phyloP scores from a whole-genome alignment of 2,329 filamentous ascomycete species.

The Penicillium freii region DNA sequence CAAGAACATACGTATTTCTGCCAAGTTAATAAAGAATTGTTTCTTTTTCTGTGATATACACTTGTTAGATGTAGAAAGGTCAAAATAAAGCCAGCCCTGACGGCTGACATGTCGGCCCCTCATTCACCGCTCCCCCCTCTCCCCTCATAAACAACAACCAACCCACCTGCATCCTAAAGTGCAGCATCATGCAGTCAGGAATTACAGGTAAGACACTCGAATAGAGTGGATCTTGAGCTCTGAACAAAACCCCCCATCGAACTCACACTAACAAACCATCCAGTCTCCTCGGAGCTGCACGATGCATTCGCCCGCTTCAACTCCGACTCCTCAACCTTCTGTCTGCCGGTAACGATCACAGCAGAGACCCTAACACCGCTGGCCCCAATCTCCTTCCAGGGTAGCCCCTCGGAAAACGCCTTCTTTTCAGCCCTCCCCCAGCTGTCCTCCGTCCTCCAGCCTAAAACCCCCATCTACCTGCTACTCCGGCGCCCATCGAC shows the following conservation, averaged over 20 bases:
- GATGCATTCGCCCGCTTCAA: constrained; percentile 47
- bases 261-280: constrained; percentile 1
- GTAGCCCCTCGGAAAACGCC: constrained; percentile 39
- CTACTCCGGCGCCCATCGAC: constrained; percentile 53
- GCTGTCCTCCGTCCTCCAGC: constrained; percentile 53
- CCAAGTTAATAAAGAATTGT: too few relatives aligned
- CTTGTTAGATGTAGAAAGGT: neutral
- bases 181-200: constrained; percentile 48
- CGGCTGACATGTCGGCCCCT: constrained; percentile 22
- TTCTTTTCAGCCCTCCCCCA: constrained; percentile 53
- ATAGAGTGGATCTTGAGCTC: neutral
- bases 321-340: constrained; percentile 42
- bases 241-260: neutral
- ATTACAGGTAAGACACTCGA: constrained; percentile 41
- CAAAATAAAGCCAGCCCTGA: neutral
- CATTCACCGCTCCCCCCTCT: constrained; percentile 27
- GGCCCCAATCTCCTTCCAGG: constrained; percentile 39
- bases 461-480: constrained; percentile 59
- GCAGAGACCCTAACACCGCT: constrained; percentile 45
- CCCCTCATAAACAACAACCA: constrained; percentile 23
- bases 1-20: neutral
- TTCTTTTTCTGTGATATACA: neutral
- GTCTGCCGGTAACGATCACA: constrained; percentile 48
- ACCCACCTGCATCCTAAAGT: constrained; percentile 6
- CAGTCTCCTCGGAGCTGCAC: constrained; percentile 49